Evolutionary conservation across 2,329 filamentous ascomycete species (phyloP), one percentile per base, ranked within the genome.

Genomic region (Coniochaeta sp.): DNA sequence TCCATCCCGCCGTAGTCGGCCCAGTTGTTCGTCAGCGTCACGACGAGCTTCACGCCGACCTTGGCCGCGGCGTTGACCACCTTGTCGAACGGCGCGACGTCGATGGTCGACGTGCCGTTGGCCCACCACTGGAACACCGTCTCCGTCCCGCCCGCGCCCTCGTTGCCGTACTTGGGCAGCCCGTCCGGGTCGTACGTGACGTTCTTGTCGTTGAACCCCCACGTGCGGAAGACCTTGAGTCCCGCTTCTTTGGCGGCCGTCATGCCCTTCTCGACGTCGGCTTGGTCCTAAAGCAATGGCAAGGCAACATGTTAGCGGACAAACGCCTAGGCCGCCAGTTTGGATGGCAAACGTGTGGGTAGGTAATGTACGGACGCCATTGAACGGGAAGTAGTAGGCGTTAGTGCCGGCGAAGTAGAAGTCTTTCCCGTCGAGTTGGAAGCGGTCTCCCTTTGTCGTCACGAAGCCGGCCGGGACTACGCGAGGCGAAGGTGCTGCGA

Each of bases 191-290:
- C 65, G 61, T 76, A 78, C 0, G 80, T 82, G 26, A 70, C 71
- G 66, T 84, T 84, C 66, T 79, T 80, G 68, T 84, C 81, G 65
- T 83, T 82, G 73, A 83, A 84, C 17, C 79, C 81, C 81, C 81
- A 84, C 9, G 81, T 83, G 28, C 81, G 77, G 66, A 84, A 77
- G 5, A 84, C 81, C 57, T 75, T 80, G 22, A 82, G 69, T 2
- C 79, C 79, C 9, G 79, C 79, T 5, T 76, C 71, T 62, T 77
- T 76, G 52, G 76, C 79, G 22, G 77, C 79, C 7, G 64, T 70
- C 58, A 81, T 67, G 24, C 79, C 79, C 36, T 73, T 72, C 38
- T 78, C 75, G 54, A 79, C 73, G 64, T 82, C 79, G 3, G 74
- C 68, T 68, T 79, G 73, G 34, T 24, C n/a, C 28, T 56, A n/a